phyloP scores from a whole-genome alignment of 1,284 basidiomycete genomes.

The Naganishia sp. region DNA sequence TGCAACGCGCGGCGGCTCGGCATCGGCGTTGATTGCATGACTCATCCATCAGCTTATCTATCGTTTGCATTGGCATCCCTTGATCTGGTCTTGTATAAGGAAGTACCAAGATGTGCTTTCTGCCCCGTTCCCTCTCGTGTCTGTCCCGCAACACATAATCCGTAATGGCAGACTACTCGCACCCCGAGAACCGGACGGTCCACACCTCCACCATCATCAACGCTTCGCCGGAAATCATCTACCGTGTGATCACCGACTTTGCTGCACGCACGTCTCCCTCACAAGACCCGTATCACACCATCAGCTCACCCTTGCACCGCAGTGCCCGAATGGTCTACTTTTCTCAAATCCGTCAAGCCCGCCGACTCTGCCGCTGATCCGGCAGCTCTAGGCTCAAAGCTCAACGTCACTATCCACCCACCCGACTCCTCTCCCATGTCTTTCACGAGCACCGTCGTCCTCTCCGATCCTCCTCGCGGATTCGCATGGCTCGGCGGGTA shows the following conservation, averaged over 20 bases:
- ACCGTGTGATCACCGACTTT: neutral
- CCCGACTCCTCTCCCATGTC: neutral
- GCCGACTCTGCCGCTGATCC: neutral
- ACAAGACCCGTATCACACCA: too few relatives aligned
- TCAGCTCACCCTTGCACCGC: too few relatives aligned
- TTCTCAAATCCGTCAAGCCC: neutral
- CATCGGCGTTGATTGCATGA: too few relatives aligned
- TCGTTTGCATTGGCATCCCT: too few relatives aligned
- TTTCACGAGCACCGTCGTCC: neutral
- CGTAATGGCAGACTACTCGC: constrained; percentile 8
- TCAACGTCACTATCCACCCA: neutral
- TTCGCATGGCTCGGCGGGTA: constrained; percentile 8
- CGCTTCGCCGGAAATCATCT: neutral
- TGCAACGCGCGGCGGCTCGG: neutral
- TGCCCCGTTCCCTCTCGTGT: too few relatives aligned
- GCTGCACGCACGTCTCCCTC: neutral
- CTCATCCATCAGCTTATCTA: too few relatives aligned
- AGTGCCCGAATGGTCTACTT: neutral
- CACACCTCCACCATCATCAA: neutral
- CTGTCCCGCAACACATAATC: neutral
- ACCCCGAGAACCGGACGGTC: neutral
- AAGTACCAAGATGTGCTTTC: too few relatives aligned
- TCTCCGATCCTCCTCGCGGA: neutral
- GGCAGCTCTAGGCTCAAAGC: neutral
- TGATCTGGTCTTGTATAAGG: too few relatives aligned